phyloP scores from a whole-genome alignment of 257 asterid genomes.

The Solanum peruvianum region DNA sequence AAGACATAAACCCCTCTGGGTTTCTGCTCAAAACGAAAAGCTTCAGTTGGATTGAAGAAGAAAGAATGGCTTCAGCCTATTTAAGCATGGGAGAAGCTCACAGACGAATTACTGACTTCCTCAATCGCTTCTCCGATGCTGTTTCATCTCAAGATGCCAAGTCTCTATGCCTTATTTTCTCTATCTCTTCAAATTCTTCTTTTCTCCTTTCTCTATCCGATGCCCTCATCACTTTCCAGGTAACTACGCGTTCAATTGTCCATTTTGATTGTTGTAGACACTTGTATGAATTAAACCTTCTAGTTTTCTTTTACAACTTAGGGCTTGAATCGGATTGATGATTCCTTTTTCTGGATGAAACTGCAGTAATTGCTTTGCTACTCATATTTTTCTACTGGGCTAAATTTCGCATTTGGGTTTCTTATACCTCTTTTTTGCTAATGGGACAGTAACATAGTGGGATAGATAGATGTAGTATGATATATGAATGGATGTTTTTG shows the following conservation, averaged over 20 bases:
- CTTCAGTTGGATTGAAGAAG: neutral
- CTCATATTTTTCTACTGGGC: neutral
- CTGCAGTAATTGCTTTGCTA: neutral
- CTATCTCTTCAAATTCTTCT: conserved; percentile 55
- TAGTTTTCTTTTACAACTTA: neutral
- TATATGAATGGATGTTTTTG: neutral
- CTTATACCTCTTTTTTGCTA: neutral
- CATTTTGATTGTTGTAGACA: neutral
- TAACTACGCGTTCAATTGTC: neutral
- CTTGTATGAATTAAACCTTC: neutral
- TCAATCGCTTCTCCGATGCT: conserved; percentile 66
- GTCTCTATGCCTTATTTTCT: conserved; percentile 59
- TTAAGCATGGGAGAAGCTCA: conserved; percentile 93
- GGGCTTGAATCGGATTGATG: neutral
- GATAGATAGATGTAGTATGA: neutral
- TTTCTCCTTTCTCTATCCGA: conserved; percentile 60
- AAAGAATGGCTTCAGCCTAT: conserved; percentile 5
- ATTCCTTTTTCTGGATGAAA: neutral
- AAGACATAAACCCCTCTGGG: neutral
- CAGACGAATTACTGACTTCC: conserved; percentile 62
- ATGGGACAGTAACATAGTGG: neutral
- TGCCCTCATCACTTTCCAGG: conserved; percentile 88
- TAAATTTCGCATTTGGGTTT: neutral
- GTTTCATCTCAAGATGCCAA: conserved; percentile 69
- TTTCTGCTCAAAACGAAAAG: neutral